phyloP scores from a whole-genome alignment of 352 stramenopile genomes.

The Phytopythium ostracodes region DNA sequence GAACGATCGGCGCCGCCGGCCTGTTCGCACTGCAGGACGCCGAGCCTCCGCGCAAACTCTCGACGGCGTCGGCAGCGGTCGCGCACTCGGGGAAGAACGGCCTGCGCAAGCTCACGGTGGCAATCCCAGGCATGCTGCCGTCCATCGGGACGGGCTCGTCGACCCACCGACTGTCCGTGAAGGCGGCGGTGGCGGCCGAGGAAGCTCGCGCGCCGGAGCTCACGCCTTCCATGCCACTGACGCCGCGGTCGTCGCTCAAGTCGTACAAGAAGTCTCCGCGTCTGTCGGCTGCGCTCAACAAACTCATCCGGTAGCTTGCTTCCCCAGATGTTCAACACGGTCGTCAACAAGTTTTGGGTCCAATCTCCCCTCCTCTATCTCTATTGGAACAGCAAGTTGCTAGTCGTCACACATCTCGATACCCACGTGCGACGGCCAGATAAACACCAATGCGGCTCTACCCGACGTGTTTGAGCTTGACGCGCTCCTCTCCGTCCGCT shows the following conservation, averaged over 20 bases:
- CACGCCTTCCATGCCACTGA: slow-evolving; percentile 21
- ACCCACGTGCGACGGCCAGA: not conserved
- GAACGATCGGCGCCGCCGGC: slow-evolving; percentile 37
- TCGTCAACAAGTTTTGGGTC: not conserved
- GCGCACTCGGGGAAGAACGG: slow-evolving; percentile 26
- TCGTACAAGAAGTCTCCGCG: slow-evolving; percentile 43
- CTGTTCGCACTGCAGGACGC: slow-evolving; percentile 36
- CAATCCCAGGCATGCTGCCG: slow-evolving; percentile 17
- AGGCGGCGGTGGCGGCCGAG: slow-evolving; percentile 14
- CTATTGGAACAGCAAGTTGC: not conserved
- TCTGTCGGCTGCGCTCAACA: slow-evolving; percentile 35
- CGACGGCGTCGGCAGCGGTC: slow-evolving; percentile 23
- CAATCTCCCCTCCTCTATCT: not conserved
- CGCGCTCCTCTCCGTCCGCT: slow-evolving; percentile 19
- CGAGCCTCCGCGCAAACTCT: slow-evolving; percentile 21
- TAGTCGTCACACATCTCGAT: not conserved
- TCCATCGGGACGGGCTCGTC: not conserved
- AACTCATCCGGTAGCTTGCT: slow-evolving; percentile 37
- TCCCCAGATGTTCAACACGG: no score
- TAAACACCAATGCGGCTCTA: slow-evolving; percentile 3
- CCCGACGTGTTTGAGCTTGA: slow-evolving; percentile 37
- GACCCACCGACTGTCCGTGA: slow-evolving; percentile 1
- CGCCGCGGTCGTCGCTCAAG: slow-evolving; percentile 40
- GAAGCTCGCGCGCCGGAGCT: slow-evolving; percentile 26
- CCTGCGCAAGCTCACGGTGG: slow-evolving; percentile 25